Evolutionary conservation across 352 stramenopile genomes (phyloP), one percentile per base, ranked within the genome.

Genomic region (Globisporangium cylindrosporum): DNA sequence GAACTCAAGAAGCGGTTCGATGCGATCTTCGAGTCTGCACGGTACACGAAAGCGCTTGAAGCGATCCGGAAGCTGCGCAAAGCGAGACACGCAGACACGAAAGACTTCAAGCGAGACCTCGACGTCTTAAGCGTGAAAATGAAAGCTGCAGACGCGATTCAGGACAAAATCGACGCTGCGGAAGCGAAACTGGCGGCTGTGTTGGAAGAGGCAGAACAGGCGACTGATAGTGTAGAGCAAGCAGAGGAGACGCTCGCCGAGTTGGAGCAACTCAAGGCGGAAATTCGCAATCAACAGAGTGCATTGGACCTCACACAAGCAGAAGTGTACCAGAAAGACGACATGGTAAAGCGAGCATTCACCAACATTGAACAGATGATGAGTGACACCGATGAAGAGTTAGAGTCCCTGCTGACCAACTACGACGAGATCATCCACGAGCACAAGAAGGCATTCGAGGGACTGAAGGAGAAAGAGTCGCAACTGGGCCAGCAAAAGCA

Each of bases 1-100:
- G 95, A 98, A 62, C 78, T 99, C 5, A 99, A 99, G 82, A 99
- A 99, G 74, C 85, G 96, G 34, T 99, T 99, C 73, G 98, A 99
- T 78, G 97, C 99, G 70, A 99, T 99, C 60, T 99, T 99, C 70
- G 98, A 99, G 80, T 98, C 95, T 7, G 97, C 97, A 1, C 77
- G 97, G 22, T 99, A 99, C 77, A 98, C 96, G 8, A 99, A 99
- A 72, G 97, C 98, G 0, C 80, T 99, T 20, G 97, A 99, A 34
- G 94, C 91, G 0, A 98, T 99, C 68, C 82, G 91, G 24, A 98
- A 99, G 63, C 77, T 95, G 27, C 97, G 96, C 59, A 98, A 98
- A 68, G 91, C 92, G n/a, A 60, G 86, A 20, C 43, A 73, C 2
- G 65, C 77, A 0, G 74, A 92, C 61, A 83, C 81, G 0, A 98